phyloP scores from a whole-genome alignment of 805 yeast species.

The Suhomyces faveliae region DNA sequence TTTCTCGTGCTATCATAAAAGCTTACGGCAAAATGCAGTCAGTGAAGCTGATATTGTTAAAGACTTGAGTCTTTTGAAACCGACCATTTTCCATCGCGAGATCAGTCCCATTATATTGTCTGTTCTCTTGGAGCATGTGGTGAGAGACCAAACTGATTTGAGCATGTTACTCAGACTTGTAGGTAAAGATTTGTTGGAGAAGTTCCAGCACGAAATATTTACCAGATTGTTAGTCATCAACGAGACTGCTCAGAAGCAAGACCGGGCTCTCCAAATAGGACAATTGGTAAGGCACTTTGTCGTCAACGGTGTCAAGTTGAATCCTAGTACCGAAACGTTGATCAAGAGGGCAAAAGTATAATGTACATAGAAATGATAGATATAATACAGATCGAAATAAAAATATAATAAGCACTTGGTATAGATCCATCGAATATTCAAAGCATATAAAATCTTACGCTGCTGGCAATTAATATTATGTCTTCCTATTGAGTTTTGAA shows the following conservation, averaged over 20 bases:
- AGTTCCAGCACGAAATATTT: conserved; percentile 19
- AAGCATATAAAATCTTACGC: too few species aligned
- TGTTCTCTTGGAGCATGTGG: conserved; percentile 20
- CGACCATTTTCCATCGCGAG: conserved; percentile 25
- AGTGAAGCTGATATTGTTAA: conserved; percentile 13
- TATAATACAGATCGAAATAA: not conserved
- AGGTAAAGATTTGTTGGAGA: conserved; percentile 12
- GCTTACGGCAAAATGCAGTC: conserved; percentile 4
- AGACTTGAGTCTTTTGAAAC: conserved; percentile 25
- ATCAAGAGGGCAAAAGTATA: not conserved
- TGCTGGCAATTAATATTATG: too few species aligned
- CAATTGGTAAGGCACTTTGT: conserved; percentile 22
- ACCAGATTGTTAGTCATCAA: conserved; percentile 18
- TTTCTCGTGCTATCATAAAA: conserved; percentile 15
- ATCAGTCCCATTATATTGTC: conserved; percentile 18
- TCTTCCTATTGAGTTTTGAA: too few species aligned
- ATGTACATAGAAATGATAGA: not conserved
- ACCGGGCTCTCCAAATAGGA: conserved; percentile 15
- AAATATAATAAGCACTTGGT: too few species aligned
- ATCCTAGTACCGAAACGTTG: not conserved
- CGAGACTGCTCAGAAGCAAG: not conserved
- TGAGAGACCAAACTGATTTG: conserved; percentile 26
- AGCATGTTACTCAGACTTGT: conserved; percentile 24
- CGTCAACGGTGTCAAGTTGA: conserved; percentile 4
- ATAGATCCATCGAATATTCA: too few species aligned